These are phyloP conservation scores for Tolypocladium ophioglossoides DNA, from an alignment of 2,329 filamentous ascomycete species.

Conservation along the genomic window DNA sequence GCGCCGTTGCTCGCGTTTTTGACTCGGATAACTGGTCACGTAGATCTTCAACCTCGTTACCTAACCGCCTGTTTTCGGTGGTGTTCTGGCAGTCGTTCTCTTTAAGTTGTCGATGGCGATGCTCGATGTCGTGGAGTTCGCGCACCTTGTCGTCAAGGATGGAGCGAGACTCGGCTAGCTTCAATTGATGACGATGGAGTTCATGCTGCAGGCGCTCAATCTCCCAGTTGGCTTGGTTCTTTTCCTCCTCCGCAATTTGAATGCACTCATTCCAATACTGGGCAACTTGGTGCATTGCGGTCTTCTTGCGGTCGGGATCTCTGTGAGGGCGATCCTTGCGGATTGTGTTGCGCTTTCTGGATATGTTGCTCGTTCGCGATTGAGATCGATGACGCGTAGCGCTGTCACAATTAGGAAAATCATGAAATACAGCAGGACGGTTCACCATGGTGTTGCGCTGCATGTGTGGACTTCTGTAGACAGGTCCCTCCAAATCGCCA, in stretches of 20 bases:
- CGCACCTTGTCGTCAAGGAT: conserved; percentile 10
- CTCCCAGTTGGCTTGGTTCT: conserved; percentile 12
- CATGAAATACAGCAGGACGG: background rate
- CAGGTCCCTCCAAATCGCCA: conserved; percentile 20
- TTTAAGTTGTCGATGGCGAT: conserved; percentile 14
- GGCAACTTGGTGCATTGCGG: conserved; percentile 21
- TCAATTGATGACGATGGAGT: conserved; percentile 8
- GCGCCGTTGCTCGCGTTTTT: conserved; percentile 7
- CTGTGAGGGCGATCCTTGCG: conserved; percentile 6
- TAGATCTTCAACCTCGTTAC: conserved; percentile 15
- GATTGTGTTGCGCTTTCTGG: conserved; percentile 14
- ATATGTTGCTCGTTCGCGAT: conserved; percentile 22
- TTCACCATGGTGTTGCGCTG: background rate
- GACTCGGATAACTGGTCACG: conserved; percentile 14
- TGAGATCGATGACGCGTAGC: conserved; percentile 9
- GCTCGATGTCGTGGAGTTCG: conserved; percentile 12
- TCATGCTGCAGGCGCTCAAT: conserved; percentile 15
- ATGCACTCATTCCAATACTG: conserved; percentile 24
- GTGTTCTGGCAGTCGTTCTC: conserved; percentile 10
- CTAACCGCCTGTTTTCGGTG: conserved; percentile 14
- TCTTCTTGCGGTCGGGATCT: conserved; percentile 14
- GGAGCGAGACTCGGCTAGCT: conserved; percentile 7
- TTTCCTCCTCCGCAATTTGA: conserved; percentile 18
- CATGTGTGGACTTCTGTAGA: conserved; percentile 9
- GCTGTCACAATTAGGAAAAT: background rate